Evolutionary conservation across 192 early-diverging fungal species (phyloP).

Genomic region (Haplosporangium gracile): DNA sequence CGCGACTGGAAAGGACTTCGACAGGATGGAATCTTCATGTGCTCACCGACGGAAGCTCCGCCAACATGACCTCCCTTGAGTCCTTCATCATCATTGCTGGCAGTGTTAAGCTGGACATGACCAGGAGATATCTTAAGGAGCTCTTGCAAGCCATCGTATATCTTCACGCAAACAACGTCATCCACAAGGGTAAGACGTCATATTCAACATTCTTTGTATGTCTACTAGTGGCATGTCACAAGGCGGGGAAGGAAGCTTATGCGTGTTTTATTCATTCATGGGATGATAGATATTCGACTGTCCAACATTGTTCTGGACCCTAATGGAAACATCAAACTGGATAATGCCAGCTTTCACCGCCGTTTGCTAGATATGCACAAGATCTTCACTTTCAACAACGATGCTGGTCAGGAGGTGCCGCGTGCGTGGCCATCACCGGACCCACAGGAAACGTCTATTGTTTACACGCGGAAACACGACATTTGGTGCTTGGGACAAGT

Average conservation of each 20-base stretch:
- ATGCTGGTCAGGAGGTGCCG: conserved; percentile 23
- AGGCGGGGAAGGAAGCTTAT: neutral
- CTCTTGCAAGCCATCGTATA: conserved; percentile 72
- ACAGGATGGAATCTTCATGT: conserved; percentile 63
- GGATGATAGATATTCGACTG: conserved; percentile 56
- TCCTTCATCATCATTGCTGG: conserved; percentile 77
- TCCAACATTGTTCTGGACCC: conserved; percentile 59
- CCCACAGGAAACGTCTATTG: conserved; percentile 68
- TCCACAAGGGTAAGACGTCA: conserved; percentile 68
- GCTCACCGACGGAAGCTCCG: conserved; percentile 63
- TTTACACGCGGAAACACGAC: conserved; percentile 80
- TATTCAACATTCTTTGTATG: conserved; percentile 12
- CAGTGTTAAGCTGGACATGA: conserved; percentile 64
- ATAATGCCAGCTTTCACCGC: conserved; percentile 74
- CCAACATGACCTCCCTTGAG: conserved; percentile 67
- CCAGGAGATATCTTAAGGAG: conserved; percentile 75
- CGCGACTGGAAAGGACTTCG: conserved; percentile 59
- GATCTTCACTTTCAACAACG: conserved; percentile 29
- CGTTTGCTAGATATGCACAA: conserved; percentile 64
- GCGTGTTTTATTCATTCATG: neutral
- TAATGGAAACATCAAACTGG: conserved; percentile 69
- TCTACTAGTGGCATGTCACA: neutral
- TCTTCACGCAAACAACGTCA: conserved; percentile 75
- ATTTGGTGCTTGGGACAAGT: conserved; percentile 79
- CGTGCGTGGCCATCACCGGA: conserved; percentile 69